Evolutionary conservation across 2,329 filamentous ascomycete genomes (phyloP), one percentile per base, ranked within the genome.

Genomic region (Sporothrix euskadiensis): DNA sequence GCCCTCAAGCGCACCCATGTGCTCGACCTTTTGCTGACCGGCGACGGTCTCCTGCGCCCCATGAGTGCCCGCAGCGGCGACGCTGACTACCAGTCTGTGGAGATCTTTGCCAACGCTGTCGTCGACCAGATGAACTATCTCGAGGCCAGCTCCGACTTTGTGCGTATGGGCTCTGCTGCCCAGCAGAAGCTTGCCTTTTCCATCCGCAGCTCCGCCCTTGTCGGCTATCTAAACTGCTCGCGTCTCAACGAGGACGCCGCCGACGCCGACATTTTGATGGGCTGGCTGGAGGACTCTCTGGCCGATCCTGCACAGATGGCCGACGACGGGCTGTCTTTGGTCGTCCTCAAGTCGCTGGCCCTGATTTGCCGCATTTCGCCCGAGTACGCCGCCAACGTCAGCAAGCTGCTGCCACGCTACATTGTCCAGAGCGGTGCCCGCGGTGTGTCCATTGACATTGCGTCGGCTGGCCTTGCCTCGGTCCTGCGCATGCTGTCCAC

Each of bases 101-200:
- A 91, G 75, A 84, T 85, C 10, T 88, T 96, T 76, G 89, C 92
- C 0, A 88, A 88, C 65, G 88, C 97, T 76, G 91, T 94, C 47
- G 86, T 89, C 12, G 92, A 97, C 75, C 92, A 97, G 79, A 93
- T 98, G 85, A 90, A 91, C 77, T 89, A 94, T 69, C 85, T 99
- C 26, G 94, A 98, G 76, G 94, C 94, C 68, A 93, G 93, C 74
- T 91, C 94, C 0, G 96, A 98, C 81, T 98, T 97, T 80, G 85
- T 97, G 59, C 91, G 92, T 77, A 88, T 98, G 73, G 92, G 93
- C 73, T 95, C 94, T 0, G 87, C 90, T 6, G 94, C 92, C 83
- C 94, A 98, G 80, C 95, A 98, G 82, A 90, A 87, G 74, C 87
- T 98, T 72, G 93, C 94, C 4, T 94, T 92, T 78, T 90, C 92